Base-by-base conservation (phyloP, 345 rosid genomes). In the Euclidium syriacum region DNA sequence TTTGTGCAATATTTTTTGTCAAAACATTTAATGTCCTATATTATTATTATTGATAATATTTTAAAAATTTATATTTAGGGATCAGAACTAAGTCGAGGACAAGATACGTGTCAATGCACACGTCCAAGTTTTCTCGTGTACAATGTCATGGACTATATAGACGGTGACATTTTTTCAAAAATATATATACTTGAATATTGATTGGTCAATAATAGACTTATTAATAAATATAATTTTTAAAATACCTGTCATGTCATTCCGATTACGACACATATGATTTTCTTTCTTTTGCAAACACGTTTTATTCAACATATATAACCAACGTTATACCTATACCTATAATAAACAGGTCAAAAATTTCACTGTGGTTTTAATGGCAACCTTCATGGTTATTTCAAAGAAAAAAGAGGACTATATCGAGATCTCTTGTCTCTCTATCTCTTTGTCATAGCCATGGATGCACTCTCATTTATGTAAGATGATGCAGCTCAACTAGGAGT, bases 61-160 rank as follows among this genome's bases (percentile, higher is more conserved):
- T 23, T 14, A 23, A 22, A 54, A n/a, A n/a, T n/a, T 18, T 1
- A 26, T 25, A 35, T 32, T 15, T 57, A 68, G 16, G 32, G 47
- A 51, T 39, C 15, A 38, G 59, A 32, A 33, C n/a, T 3, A 39
- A 64, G 70, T 41, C 60, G 4, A 71, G 8, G 75, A 71, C 65
- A 71, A 58, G 40, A 33, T 57, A 57, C 35, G 66, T 64, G 70
- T 42, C 71, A 64, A 56, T 57, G 71, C 71, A 64, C 75, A 64
- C 75, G 71, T 57, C 71, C 71, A 64, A 56, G 65, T 57, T 50
- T n/a, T 56, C 65, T 40, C 58, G 60, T 64, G 71, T 71, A 58
- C 71, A 56, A 22, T 49, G 64, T 54, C 65, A 22, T 54, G 14
- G 36, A 54, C 58, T 46, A 44, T 46, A 44, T 2, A 44, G 68